Conservation (phyloP, 1,139 yeast species). For the Suzukiozyma palmioleophila region DNA sequence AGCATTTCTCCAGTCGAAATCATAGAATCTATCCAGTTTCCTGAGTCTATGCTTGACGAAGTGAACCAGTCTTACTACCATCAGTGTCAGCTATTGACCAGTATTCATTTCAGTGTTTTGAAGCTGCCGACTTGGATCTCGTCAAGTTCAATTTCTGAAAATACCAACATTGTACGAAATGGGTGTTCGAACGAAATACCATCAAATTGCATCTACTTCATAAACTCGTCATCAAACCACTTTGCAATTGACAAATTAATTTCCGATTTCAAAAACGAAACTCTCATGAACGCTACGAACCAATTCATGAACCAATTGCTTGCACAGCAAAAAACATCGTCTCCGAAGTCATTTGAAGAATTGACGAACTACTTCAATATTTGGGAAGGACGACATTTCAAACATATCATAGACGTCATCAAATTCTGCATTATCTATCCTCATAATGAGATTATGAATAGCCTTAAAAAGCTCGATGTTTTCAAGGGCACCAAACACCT, state of each 20-base stretch:
- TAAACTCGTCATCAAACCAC: slow-evolving; percentile 18
- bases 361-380: slow-evolving; percentile 23
- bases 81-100: slow-evolving; percentile 26
- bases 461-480: slow-evolving; percentile 14
- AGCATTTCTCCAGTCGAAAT: slow-evolving; percentile 20
- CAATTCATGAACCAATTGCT: slow-evolving; percentile 12
- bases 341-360: slow-evolving; percentile 17
- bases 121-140: slow-evolving; percentile 27
- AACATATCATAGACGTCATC: slow-evolving; percentile 23
- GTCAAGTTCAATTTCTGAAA: slow-evolving; percentile 7
- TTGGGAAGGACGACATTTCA: slow-evolving; percentile 31
- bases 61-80: slow-evolving; percentile 21
- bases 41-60: slow-evolving; percentile 10
- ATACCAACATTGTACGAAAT: slow-evolving; percentile 19
- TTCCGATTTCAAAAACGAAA: slow-evolving; percentile 9
- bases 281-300: slow-evolving; percentile 10
- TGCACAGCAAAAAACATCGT: slow-evolving; percentile 9
- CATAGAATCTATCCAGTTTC: slow-evolving; percentile 19
- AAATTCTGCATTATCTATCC: slow-evolving; percentile 34
- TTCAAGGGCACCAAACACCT: slow-evolving; percentile 9
- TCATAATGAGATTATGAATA: slow-evolving; percentile 19
- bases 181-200: slow-evolving; percentile 26
- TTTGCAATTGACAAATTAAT: slow-evolving; percentile 14
- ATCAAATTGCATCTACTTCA: slow-evolving; percentile 19
- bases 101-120: slow-evolving; percentile 24